A percentile compares a stretch with the other conserved stretches of the same genome.
These are phyloP conservation scores for Populus tremula DNA, from an alignment of 345 rosid genomes.

Conservation along the genomic window DNA sequence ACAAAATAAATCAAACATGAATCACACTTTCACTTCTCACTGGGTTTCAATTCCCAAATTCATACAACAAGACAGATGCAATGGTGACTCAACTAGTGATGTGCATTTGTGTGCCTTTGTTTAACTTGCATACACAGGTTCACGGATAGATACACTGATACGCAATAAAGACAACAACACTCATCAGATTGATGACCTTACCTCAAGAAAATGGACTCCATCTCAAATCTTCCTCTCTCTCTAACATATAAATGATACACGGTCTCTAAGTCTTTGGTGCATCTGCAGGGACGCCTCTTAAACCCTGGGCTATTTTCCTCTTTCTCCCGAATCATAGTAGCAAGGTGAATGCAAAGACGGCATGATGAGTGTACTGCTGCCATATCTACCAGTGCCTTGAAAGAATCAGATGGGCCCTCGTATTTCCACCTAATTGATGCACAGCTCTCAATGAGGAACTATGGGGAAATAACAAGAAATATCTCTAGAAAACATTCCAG, in stretches of 20 bases:
- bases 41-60: not conserved
- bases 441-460: conserved; percentile 9
- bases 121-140: not conserved
- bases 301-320: conserved; percentile 59
- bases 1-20: not conserved
- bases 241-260: conserved; percentile 71
- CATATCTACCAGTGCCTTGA: conserved; percentile 97
- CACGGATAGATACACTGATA: not conserved
- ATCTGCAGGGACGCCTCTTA: conserved; percentile 81
- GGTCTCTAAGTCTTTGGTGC: conserved; percentile 62
- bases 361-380: conserved; percentile 97
- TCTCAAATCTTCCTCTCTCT: conserved; percentile 84
- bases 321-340: conserved; percentile 59
- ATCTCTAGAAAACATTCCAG: not conserved
- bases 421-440: conserved; percentile 74
- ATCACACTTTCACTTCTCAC: not conserved
- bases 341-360: conserved; percentile 90
- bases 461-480: not conserved
- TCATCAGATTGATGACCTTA: conserved; percentile 10
- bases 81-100: not conserved
- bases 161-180: not conserved
- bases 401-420: conserved; percentile 90
- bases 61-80: not conserved
- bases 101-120: not conserved
- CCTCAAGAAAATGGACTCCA: conserved; percentile 89